Evolutionary conservation across 2,329 filamentous ascomycete species (phyloP), one percentile per base, ranked within the genome.

Genomic region (Penicillium sp.): DNA sequence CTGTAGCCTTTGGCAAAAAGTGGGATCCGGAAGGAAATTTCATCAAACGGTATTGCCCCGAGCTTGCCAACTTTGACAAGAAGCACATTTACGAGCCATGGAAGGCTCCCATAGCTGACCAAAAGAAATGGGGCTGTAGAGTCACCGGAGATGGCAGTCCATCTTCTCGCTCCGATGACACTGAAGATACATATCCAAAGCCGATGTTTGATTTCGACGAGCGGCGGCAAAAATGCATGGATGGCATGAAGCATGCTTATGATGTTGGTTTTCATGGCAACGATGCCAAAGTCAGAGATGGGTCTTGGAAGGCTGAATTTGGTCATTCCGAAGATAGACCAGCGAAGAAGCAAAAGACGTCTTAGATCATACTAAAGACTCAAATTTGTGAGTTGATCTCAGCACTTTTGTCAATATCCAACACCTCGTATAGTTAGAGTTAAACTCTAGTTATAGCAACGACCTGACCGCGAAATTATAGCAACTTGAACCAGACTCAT

Each of bases 31-130:
- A 88, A 1, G 89, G 0, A 63, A 72, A 3, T 9, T 84, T 90
- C 55, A 81, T 92, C 44, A 76, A 83, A 22, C 77, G 75, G 38
- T 92, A 84, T 71, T 82, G 88, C 0, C 88, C 89, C 0, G 88
- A 92, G 69, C 73, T 92, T 38, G 77, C 55, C 73, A 64, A 79
- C 0, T 78, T 88, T 57, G 79, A 86, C 13, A 80, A 81, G 49
- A 90, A 88, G 70, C 90, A 83, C 64, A 90, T 92, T 31, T 92
- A 90, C 61, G 88, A 92, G 76, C 89, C 89, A 5, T 89, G 88
- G 85, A 90, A 87, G 66, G 87, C 88, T 40, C 85, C 85, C 2
- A 79, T 86, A 38, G 73, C 72, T 18, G 88, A 90, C 53, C 85
- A 90, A 74, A 88, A 83, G 68, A 84, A 81, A 64, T 89, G 88